Evolutionary conservation across 768 basidiomycete genomes (phyloP), one percentile per base, ranked within the genome.

Genomic region (Boletus tomentosulus): DNA sequence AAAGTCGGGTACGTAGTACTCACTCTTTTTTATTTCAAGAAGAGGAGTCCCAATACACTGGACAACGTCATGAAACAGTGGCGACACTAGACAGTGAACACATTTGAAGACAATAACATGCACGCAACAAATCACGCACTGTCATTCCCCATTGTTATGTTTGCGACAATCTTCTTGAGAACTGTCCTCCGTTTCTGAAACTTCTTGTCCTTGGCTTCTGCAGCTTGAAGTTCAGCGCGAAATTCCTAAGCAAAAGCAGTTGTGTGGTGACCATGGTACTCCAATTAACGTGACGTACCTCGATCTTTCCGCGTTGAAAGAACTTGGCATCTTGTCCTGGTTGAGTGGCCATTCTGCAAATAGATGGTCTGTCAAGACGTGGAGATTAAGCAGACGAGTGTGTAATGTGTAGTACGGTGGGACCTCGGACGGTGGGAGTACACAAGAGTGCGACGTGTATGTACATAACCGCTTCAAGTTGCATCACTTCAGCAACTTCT

Each of bases 71-170:
- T 85, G 85, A 76, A 96, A 97, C 60, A 98, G 77, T 30, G 92
- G 82, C 25, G 93, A 95, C 92, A 97, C 92, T 96, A 60, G 48
- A 52, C 28, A 50, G 50, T 57, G 62, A 58, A 43, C 25, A 58
- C 60, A 55, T 59, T 51, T 43, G 42, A 57, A 60, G 54, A 57
- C 57, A 57, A 60, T 56, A 49, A 27, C 10, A 38, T 38, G 41
- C 41, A 35, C 22, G 48, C 51, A 45, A 53, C 46, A 37, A 57
- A 56, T 50, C 58, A 84, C 93, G 74, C 68, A 97, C 96, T 95
- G 73, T 98, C 95, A 67, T 94, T 97, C 42, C 97, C 97, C 95
- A 99, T 98, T 4, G 97, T 99, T 71, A 98, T 98, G 71, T 98
- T 98, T 39, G 97, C 97, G 12, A 98, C 93, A 56, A 98, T 88